Evolutionary conservation across 1,284 basidiomycete genomes (phyloP), one percentile per base, ranked within the genome.

Genomic region (Veloporphyrellus conicus): DNA sequence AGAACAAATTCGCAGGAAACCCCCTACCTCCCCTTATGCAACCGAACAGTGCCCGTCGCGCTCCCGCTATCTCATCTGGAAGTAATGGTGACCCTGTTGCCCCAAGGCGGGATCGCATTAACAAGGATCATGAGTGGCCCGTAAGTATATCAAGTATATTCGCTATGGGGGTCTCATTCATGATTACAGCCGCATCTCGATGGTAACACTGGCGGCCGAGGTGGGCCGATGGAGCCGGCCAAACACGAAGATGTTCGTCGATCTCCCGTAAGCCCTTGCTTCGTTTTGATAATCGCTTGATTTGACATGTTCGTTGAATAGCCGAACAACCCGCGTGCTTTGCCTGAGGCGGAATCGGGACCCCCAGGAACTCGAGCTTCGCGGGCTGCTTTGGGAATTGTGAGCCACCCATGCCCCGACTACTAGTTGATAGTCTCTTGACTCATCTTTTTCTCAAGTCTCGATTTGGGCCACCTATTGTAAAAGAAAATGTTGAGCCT

Each of bases 401-500:
- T 66, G 32, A 56, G 60, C n/a, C 5, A 39, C 39, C 8, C 14
- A 16, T 25, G 22, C 4, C 18, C 16, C 3, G 6, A 10, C 7
- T 16, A 8, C 15, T 31, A 4, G 1, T 20, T 14, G 14, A 31
- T 41, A 0, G 9, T 35, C 19, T 15, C 14, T 29, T 29, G 53
- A 15, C 7, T 39, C 18, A 15, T 11, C 9, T 18, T 15, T 37
- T 16, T 19, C 15, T 18, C 18, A 32, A 68, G 67, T 68, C 67
- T 29, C 64, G 63, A 10, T 68, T 65, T 27, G 63, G 67, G 3
- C 63, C 63, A 18, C 63, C 63, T 6, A 48, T 65, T n/a, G 32
- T 44, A 19, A 66, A 57, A 28, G 61, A 63, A 36, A 37, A 44
- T 6, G 25, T 11, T 0, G 55, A 64, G 9, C 29, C 49, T 18